Evolutionary conservation across 1,139 yeast species (phyloP).

Genomic region (Lodderomyces elongisporus): DNA sequence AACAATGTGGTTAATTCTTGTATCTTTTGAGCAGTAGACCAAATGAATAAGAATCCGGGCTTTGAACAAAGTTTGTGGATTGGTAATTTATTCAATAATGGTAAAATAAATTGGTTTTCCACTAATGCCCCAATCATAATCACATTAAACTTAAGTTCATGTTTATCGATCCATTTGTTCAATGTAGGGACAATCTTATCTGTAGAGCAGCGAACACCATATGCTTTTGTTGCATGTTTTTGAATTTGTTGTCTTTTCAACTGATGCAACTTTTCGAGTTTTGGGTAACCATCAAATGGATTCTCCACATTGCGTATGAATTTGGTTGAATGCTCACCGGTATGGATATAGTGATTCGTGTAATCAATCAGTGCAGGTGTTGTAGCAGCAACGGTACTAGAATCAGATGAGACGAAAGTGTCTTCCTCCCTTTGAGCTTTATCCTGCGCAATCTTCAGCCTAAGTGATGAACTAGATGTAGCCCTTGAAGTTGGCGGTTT

Average conservation of each 20-base stretch:
- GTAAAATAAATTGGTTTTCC: conserved; percentile 62
- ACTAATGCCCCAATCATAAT: conserved; percentile 86
- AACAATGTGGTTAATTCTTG: conserved; percentile 55
- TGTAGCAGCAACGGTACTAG: neutral
- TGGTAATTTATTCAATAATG: conserved; percentile 60
- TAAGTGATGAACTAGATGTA: too few species aligned
- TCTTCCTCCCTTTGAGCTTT: conserved; percentile 13
- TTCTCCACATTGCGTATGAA: conserved; percentile 60
- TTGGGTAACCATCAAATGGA: conserved; percentile 82
- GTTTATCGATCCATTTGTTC: conserved; percentile 53
- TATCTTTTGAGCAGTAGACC: conserved; percentile 77
- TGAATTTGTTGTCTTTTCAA: conserved; percentile 50
- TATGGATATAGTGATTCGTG: conserved; percentile 61
- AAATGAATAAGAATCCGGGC: conserved; percentile 80
- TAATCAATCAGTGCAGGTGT: conserved; percentile 53
- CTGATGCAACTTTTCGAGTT: conserved; percentile 60
- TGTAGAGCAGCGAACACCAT: conserved; percentile 54
- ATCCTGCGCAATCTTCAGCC: too few species aligned
- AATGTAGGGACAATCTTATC: conserved; percentile 53
- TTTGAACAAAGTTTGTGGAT: conserved; percentile 68
- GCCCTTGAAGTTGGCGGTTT: conserved; percentile 2
- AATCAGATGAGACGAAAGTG: conserved; percentile 1
- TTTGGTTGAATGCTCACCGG: conserved; percentile 53
- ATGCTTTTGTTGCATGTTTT: conserved; percentile 55
- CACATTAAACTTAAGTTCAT: conserved; percentile 71